Evolutionary conservation across 768 basidiomycete species (phyloP), one percentile per base, ranked within the genome.

Genomic region (Mycena vulgaris): DNA sequence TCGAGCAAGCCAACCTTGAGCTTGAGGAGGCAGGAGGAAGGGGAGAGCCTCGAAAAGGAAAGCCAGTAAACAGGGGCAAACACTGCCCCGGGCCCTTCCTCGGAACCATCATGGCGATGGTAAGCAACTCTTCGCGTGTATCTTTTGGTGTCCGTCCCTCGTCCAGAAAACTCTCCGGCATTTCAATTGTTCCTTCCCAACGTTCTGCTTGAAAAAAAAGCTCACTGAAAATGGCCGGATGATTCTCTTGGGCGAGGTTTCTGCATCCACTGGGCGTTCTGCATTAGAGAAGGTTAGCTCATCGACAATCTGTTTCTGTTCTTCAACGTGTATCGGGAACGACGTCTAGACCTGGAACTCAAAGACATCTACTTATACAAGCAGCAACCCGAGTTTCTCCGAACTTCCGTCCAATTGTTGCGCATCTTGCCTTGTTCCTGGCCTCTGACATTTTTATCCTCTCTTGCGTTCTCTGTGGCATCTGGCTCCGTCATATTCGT

Each of bases 1-100:
- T 39, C 55, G 55, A 56, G 55, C 37, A 56, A 56, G 35, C 35
- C 55, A 56, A 56, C 25, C 35, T n/a, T n/a, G n/a, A n/a, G n/a
- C n/a, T 56, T 56, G 55, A 56, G 8, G 55, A 56, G 55, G n/a
- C 25, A 37, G 55, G 55, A 56, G 55, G 55, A 56, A 56, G 35
- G n/a, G n/a, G 31, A 55, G 53, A 37, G 31, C 53, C 53, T 55
- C 53, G 53, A 55, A 55, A 55, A 55, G 53, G 53, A 37, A 55
- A 37, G 35, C 33, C 19, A 35, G 11, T 39, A 55, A 35, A 19
- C 19, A 6, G 21, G 30, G 49, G 8, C 39, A 40, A 40, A 40
- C 39, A 40, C 39, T 40, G 39, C 39, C 39, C n/a, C n/a, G n/a
- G n/a, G n/a, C n/a, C 39, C 39, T 40, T 40, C 16, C 39, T 40